Conservation (phyloP, 495 filamentous ascomycete species). For the Schizothecium vesticola region DNA sequence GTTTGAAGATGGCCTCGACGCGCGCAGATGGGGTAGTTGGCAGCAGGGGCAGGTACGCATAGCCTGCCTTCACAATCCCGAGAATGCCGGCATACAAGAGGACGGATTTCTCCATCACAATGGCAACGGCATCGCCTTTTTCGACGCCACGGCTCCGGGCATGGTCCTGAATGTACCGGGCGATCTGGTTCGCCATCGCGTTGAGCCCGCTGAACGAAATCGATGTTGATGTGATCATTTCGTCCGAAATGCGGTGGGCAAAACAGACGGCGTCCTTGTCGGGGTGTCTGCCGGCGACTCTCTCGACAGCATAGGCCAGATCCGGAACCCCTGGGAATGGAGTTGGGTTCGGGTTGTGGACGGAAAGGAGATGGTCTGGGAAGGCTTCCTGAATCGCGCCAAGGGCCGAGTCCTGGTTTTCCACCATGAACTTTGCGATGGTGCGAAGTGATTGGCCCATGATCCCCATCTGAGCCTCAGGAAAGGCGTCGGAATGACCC, state of each 20-base stretch:
- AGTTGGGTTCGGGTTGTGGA: constrained; percentile 28
- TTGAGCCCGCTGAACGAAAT: constrained; percentile 63
- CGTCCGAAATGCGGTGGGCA: constrained; percentile 37
- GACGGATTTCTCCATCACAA: constrained; percentile 66
- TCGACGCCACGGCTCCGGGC: constrained; percentile 39
- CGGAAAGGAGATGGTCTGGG: constrained; percentile 43
- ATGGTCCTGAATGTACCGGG: constrained; percentile 45
- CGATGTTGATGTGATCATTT: constrained; percentile 23
- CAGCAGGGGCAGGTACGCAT: constrained; percentile 67
- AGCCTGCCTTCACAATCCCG: constrained; percentile 64
- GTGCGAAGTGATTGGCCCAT: constrained; percentile 39
- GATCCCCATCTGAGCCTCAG: constrained; percentile 41
- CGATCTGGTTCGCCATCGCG: constrained; percentile 56
- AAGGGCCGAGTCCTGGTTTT: constrained; percentile 30
- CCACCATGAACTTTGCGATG: constrained; percentile 36
- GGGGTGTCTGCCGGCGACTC: constrained; percentile 42
- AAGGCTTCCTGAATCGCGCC: constrained; percentile 29
- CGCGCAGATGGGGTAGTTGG: constrained; percentile 56
- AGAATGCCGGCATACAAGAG: constrained; percentile 65
- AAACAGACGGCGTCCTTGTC: constrained; percentile 56
- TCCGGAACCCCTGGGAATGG: constrained; percentile 21
- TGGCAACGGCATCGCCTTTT: constrained; percentile 53
- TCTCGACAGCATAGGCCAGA: constrained; percentile 52
- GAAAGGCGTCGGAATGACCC: constrained; percentile 33
- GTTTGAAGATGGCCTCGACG: constrained; percentile 48